These are phyloP conservation scores for Phaeosphaeria sp. DNA, from an alignment of 2,329 filamentous ascomycete genomes.

Conservation along the genomic window DNA sequence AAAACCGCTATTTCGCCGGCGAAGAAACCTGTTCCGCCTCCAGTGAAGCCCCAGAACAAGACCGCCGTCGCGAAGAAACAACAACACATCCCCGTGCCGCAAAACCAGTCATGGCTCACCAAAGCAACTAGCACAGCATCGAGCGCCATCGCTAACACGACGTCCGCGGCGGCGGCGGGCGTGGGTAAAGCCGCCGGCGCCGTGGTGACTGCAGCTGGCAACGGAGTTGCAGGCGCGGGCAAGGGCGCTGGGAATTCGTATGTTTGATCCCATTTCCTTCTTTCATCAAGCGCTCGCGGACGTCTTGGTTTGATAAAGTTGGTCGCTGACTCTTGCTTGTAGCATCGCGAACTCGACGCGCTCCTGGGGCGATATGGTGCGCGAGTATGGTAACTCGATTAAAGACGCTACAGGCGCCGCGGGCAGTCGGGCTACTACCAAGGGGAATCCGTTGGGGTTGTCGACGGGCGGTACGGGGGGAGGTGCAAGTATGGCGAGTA, in stretches of 20 bases:
- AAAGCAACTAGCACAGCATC: slow-evolving; percentile 19
- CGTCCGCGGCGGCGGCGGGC: slow-evolving; percentile 51
- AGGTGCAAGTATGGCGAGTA: slow-evolving; percentile 36
- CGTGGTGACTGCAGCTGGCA: slow-evolving; percentile 52
- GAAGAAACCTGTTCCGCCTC: slow-evolving; percentile 2
- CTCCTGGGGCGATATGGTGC: slow-evolving; percentile 56
- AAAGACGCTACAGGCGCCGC: slow-evolving; percentile 56
- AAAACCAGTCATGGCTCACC: slow-evolving; percentile 54
- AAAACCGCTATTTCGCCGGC: slow-evolving; percentile 2
- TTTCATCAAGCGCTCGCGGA: no score
- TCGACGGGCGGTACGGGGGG: slow-evolving; percentile 33
- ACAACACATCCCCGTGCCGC: slow-evolving; percentile 17
- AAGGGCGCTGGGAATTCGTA: slow-evolving; percentile 52
- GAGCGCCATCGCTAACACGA: slow-evolving; percentile 37
- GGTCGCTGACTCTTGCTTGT: background rate
- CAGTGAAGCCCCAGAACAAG: slow-evolving; percentile 20
- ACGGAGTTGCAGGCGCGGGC: slow-evolving; percentile 55
- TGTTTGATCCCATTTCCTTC: background rate
- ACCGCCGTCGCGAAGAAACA: slow-evolving; percentile 5
- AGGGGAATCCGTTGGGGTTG: slow-evolving; percentile 55
- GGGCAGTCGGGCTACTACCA: slow-evolving; percentile 52
- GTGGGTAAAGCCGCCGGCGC: slow-evolving; percentile 54
- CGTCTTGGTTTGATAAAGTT: no score
- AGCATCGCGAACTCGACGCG: slow-evolving; percentile 55
- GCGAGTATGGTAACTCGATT: slow-evolving; percentile 58